Evolutionary conservation across 371 early-diverging fungal genomes (phyloP).

Genomic region (Nosema muscidifuracis): DNA sequence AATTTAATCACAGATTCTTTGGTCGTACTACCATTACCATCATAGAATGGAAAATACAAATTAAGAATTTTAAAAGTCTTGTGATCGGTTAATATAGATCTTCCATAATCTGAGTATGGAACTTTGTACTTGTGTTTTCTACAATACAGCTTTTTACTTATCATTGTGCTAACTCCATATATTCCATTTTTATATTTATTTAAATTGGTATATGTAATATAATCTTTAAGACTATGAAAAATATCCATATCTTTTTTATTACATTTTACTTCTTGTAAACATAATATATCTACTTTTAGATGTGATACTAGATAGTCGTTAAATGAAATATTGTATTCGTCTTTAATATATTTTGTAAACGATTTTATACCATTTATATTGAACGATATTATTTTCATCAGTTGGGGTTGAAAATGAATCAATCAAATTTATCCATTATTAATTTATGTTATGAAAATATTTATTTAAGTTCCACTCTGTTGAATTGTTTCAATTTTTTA

Average conservation of each 20-base stretch:
- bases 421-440: no score
- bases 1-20: conserved; percentile 65
- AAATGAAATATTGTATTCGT: conserved; percentile 10
- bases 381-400: conserved; percentile 46
- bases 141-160: conserved; percentile 42
- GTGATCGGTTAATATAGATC: conserved; percentile 71
- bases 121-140: conserved; percentile 63
- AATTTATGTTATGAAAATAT: no score
- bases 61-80: conserved; percentile 71
- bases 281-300: conserved; percentile 69
- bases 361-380: conserved; percentile 56
- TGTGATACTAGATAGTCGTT: conserved; percentile 64
- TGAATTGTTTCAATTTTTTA: no score
- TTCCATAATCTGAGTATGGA: conserved; percentile 69
- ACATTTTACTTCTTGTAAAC: conserved; percentile 72
- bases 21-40: conserved; percentile 66
- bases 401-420: no score
- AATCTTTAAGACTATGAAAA: conserved; percentile 64
- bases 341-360: conserved; percentile 34
- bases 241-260: conserved; percentile 40
- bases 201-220: conserved; percentile 69
- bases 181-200: conserved; percentile 67
- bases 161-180: conserved; percentile 66
- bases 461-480: no score
- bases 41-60: conserved; percentile 68